Base-by-base conservation (phyloP, 345 rosid genomes). In the Moricandia moricandioides region DNA sequence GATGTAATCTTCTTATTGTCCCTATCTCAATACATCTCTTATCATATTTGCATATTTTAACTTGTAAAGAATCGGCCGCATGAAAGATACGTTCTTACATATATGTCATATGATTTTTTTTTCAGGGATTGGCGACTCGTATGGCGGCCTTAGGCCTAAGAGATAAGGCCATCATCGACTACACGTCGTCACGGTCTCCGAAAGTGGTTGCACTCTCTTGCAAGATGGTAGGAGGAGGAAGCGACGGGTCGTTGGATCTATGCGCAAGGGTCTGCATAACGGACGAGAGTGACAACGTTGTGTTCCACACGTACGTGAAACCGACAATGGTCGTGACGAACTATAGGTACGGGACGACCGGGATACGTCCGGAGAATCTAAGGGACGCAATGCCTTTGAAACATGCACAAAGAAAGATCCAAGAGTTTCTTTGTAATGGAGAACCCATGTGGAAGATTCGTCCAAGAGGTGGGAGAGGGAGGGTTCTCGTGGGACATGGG, bases 151-250 rank as follows among this genome's bases (percentile, higher is more conserved):
- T 91, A 82, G 89, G 93, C 47, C 67, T 88, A 58, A 83, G 88
- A 4, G 98, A 90, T 65, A 87, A 78, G 72, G 62, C 80, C 70
- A 79, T 30, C 2, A 74, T 75, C 10, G 98, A 91, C 65, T 79
- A 65, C 65, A 84, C 81, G 1, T 70, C 66, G 7, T 55, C 75
- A 3, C 77, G 91, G 74, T 87, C 88, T 9, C 75, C 87, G 2
- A 82, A 83, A 69, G 86, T 84, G 7, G 96, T 94, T 45, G 87
- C 96, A 70, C 79, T 94, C 9, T 90, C 92, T 71, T 91, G 96
- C 85, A 91, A 94, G 79, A 90, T 89, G 93, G 92, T 91, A 62
- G 97, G 98, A 47, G 98, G 96, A 61, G 96, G 96, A 72, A 91
- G 89, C 66, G 98, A 90, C 51, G 96, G 98, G 49, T 86, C 96